Conservation (phyloP, 2,329 filamentous ascomycete species). For the Cercospora janseana region DNA sequence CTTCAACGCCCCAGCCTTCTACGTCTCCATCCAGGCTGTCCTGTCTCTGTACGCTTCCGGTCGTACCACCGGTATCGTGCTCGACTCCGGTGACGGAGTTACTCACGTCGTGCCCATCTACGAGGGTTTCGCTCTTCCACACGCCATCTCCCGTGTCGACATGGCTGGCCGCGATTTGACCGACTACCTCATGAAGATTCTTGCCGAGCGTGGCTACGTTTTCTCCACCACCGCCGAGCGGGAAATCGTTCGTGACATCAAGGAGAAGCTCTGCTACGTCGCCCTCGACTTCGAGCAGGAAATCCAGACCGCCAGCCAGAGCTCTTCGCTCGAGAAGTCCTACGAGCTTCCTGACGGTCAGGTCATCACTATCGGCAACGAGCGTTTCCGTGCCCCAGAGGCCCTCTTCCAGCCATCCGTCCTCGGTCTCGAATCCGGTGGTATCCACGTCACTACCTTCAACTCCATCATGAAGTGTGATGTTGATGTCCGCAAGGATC, state of each 20-base stretch:
- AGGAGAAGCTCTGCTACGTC: conserved; percentile 99
- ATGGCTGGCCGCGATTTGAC: conserved; percentile 99
- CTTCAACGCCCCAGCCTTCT: conserved; percentile 99
- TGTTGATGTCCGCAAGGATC: conserved; percentile 99
- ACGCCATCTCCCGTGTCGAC: conserved; percentile 99
- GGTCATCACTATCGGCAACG: conserved; percentile 99
- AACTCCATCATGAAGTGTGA: conserved; percentile 99
- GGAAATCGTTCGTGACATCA: conserved; percentile 99
- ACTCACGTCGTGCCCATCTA: conserved; percentile 99
- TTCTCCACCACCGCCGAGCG: conserved; percentile 99
- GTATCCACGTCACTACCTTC: conserved; percentile 99
- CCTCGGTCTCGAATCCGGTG: conserved; percentile 95
- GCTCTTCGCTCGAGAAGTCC: conserved; percentile 98
- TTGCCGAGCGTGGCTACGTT: conserved; percentile 98
- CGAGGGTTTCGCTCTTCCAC: conserved; percentile 99
- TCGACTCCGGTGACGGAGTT: conserved; percentile 99
- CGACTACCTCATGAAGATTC: conserved; percentile 99
- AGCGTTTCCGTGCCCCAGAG: conserved; percentile 99
- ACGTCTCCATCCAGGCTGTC: conserved; percentile 99
- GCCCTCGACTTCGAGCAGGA: conserved; percentile 99
- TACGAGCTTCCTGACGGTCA: conserved; percentile 99
- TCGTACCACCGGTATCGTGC: conserved; percentile 99
- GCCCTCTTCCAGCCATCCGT: conserved; percentile 99
- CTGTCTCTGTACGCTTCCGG: conserved; percentile 98
- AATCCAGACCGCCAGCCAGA: conserved; percentile 99